Conservation (phyloP, 1,284 basidiomycete species). For the Moesziomyces sp. region DNA sequence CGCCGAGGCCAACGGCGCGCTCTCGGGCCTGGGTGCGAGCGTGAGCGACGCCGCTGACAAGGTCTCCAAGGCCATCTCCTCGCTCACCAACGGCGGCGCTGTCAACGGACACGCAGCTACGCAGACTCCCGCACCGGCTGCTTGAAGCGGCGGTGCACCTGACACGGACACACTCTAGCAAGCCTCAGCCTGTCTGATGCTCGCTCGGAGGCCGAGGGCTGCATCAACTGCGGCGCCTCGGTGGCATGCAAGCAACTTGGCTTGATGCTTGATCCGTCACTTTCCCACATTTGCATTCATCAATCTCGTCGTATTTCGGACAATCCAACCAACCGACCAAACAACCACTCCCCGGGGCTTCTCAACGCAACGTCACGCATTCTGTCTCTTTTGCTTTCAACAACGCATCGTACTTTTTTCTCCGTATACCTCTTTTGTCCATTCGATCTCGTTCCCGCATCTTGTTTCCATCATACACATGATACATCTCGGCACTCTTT, state of each 20-base stretch:
- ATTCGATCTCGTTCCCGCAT: slow-evolving; percentile 18
- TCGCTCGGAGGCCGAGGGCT: slow-evolving; percentile 5
- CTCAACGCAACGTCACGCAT: slow-evolving; percentile 50
- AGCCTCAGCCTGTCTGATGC: background rate
- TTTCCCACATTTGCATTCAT: slow-evolving; percentile 15
- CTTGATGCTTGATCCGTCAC: background rate
- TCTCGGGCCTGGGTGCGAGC: slow-evolving; percentile 21
- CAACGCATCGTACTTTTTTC: slow-evolving; percentile 27
- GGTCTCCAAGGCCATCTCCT: slow-evolving; percentile 23
- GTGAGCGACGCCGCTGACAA: slow-evolving; percentile 22
- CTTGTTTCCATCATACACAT: slow-evolving; percentile 5
- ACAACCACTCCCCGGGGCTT: slow-evolving; percentile 14
- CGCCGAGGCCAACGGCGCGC: slow-evolving; percentile 11
- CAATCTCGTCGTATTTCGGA: slow-evolving; percentile 20
- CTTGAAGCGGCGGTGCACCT: background rate
- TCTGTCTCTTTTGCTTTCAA: slow-evolving; percentile 40
- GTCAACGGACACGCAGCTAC: slow-evolving; percentile 26
- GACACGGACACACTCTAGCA: background rate
- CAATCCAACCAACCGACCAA: slow-evolving; percentile 10
- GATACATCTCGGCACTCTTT: background rate
- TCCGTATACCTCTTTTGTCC: slow-evolving; percentile 30
- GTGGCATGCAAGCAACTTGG: background rate
- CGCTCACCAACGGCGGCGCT: slow-evolving; percentile 24
- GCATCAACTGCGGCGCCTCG: slow-evolving; percentile 42
- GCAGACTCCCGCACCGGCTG: slow-evolving; percentile 18